A percentile compares a stretch with the other conserved stretches of the same genome.
phyloP scores from a whole-genome alignment of 805 yeast species.

The Blastobotrys chiropterorum region DNA sequence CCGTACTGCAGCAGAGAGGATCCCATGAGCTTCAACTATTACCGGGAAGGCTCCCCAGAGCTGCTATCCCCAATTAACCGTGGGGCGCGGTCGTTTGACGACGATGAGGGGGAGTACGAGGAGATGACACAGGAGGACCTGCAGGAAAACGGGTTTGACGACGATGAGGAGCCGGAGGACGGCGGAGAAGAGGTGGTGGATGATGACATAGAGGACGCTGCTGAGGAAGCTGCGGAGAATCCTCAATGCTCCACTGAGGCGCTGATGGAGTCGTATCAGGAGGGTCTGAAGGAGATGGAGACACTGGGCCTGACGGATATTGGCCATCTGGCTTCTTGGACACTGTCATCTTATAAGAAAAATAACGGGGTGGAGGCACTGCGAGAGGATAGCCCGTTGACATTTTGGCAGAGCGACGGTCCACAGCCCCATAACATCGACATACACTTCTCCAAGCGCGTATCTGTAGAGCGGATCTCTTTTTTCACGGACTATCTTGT shows the following conservation, averaged over 20 bases:
- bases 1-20: too few relatives aligned
- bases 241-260: background rate
- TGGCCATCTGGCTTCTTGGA: conserved; percentile 79
- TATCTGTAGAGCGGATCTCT: conserved; percentile 59
- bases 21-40: background rate
- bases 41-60: background rate
- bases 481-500: conserved; percentile 61
- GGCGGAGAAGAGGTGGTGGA: background rate
- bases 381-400: conserved; percentile 58
- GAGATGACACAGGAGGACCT: background rate
- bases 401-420: conserved; percentile 96
- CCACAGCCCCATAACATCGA: conserved; percentile 78
- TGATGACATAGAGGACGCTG: conserved; percentile 1
- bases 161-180: background rate
- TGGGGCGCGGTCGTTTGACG: too few relatives aligned
- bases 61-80: too few relatives aligned
- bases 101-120: background rate
- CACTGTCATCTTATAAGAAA: conserved; percentile 65
- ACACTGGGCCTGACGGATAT: conserved; percentile 60
- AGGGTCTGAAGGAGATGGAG: conserved; percentile 54
- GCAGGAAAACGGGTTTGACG: background rate
- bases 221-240: background rate
- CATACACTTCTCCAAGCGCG: conserved; percentile 72
- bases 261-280: background rate
- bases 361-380: conserved; percentile 69